A percentile compares a stretch with the other conserved stretches of the same genome.
Evolutionary conservation across 768 basidiomycete species (phyloP).

Genomic region (Pleurotus giganteus): DNA sequence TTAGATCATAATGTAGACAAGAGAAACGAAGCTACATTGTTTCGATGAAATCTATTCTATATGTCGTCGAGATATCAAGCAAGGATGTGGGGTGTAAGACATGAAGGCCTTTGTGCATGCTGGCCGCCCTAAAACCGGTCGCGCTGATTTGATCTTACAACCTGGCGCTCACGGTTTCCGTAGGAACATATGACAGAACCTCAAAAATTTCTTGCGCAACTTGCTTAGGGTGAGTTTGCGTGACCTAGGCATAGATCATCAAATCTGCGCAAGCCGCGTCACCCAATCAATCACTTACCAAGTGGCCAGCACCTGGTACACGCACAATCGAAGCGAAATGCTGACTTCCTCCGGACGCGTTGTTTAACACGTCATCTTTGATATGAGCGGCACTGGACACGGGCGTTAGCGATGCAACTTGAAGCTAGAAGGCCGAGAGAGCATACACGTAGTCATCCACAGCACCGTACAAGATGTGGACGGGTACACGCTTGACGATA

Average conservation of each 20-base stretch:
- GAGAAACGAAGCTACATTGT: no score
- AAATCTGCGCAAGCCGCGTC: neutral
- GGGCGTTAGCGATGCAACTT: neutral
- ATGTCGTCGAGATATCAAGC: no score
- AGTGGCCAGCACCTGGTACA: constrained; percentile 39
- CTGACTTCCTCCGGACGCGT: constrained; percentile 30
- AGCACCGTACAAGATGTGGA: constrained; percentile 46
- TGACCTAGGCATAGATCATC: neutral
- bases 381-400: constrained; percentile 25
- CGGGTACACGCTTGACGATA: constrained; percentile 32
- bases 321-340: constrained; percentile 36
- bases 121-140: no score
- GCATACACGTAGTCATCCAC: constrained; percentile 43
- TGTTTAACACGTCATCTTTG: constrained; percentile 35
- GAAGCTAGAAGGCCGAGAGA: neutral
- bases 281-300: constrained; percentile 26
- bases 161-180: neutral
- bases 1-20: no score
- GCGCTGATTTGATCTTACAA: neutral
- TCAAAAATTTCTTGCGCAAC: neutral
- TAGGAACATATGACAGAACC: neutral
- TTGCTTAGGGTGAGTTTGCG: neutral
- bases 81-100: no score
- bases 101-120: no score
- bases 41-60: no score